Evolutionary conservation across 2,329 filamentous ascomycete genomes (phyloP), one percentile per base, ranked within the genome.

Genomic region (Rhytidhysteron rufulum): DNA sequence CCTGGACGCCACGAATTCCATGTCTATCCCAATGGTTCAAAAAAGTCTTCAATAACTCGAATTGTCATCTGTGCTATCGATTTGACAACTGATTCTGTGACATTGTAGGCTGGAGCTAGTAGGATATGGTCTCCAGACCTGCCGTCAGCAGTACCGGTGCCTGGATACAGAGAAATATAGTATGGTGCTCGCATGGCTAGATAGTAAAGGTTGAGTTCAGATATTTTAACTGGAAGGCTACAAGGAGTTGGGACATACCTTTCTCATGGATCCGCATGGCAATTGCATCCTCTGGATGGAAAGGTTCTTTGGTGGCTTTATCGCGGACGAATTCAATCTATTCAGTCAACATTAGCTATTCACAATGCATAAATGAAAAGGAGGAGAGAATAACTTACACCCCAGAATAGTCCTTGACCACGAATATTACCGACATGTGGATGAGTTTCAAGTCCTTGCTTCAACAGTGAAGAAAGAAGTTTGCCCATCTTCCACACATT

Each of bases 41-140:
- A 73, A 50, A 65, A 73, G 15, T 77, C 74, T 11, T 67, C 57
- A 17, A 86, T 62, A 15, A 84, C 72, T n/a, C 56, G 64, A 4
- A 59, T 62, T 3, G 79, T 66, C 0, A 65, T 70, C 15, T 73
- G 65, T 2, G 78, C 78, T 39, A 85, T 77, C 18, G 67, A 54
- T 11, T 77, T 69, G 37, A 86, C 66, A 16, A 85, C 79, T 6
- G 69, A 68, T 31, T 65, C 63, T 1, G 73, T 79, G 17, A 83
- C 71, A 32, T 78, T 87, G 62, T 81, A 88, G 1, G 85, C 74
- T 4, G 86, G 86, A 1, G 83, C 77, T 9, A 90, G 53, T 19
- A 89, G 71, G 25, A 88, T 68, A 58, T 87, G 83, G 53, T 90
- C 86, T 8, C 85, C 85, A 1, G 58, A 57, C n/a, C 59, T 55